Evolutionary conservation across 2,329 filamentous ascomycete species (phyloP).

Genomic region (Fusarium liriodendri): DNA sequence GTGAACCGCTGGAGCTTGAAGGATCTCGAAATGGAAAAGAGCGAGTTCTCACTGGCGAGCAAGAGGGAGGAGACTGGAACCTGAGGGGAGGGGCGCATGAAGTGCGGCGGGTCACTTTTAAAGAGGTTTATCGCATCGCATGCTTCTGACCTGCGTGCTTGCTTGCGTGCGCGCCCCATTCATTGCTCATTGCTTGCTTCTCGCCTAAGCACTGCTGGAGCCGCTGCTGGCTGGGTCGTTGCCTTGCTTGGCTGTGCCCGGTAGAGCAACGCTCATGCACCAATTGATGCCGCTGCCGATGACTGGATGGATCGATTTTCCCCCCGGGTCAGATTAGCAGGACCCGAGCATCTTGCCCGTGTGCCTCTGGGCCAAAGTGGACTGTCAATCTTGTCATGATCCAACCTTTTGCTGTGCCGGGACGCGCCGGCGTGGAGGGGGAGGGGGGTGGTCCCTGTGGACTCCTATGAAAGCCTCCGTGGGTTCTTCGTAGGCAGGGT

Average conservation of each 20-base stretch:
- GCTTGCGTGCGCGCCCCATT: background rate
- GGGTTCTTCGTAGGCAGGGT: constrained; percentile 31
- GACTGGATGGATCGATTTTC: constrained; percentile 29
- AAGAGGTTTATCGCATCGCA: constrained; percentile 24
- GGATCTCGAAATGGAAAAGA: constrained; percentile 26
- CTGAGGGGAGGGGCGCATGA: constrained; percentile 32
- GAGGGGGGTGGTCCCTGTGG: constrained; percentile 25
- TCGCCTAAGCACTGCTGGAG: background rate
- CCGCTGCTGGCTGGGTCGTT: background rate
- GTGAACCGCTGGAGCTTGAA: constrained; percentile 29
- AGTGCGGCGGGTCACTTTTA: constrained; percentile 41
- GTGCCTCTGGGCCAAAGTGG: constrained; percentile 38
- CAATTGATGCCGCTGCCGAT: constrained; percentile 11
- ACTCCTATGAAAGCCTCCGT: constrained; percentile 13
- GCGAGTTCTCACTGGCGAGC: constrained; percentile 35
- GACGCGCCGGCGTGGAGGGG: constrained; percentile 40
- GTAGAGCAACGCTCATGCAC: background rate
- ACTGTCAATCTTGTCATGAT: constrained; percentile 43
- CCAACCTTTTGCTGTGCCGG: constrained; percentile 34
- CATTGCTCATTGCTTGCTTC: background rate
- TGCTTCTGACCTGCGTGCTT: background rate
- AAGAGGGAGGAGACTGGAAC: constrained; percentile 16
- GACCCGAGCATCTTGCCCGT: constrained; percentile 21
- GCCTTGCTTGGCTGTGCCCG: background rate
- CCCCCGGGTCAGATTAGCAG: constrained; percentile 13